A percentile compares a stretch with the other conserved stretches of the same genome.
phyloP scores from a whole-genome alignment of 768 basidiomycete species.

The Kondoa subrosea region DNA sequence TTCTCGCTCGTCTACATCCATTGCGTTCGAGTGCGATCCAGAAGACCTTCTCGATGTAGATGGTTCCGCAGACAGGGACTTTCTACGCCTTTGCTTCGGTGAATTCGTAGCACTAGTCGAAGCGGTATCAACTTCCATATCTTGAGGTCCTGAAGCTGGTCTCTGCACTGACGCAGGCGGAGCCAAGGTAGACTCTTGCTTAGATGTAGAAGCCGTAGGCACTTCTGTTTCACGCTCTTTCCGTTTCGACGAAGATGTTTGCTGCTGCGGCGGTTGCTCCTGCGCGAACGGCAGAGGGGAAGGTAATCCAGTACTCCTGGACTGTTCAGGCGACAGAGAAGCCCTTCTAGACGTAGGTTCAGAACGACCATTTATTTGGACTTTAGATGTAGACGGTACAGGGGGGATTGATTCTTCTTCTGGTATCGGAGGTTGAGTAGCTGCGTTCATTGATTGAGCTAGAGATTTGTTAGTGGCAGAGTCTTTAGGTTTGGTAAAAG shows the following conservation, averaged over 20 bases:
- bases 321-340: not conserved
- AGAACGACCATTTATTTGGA: not conserved
- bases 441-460: not conserved
- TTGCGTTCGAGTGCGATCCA: not conserved
- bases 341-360: not conserved
- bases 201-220: too few species aligned
- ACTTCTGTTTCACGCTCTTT: not conserved
- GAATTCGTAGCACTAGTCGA: not conserved
- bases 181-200: not conserved
- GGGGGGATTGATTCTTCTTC: not conserved
- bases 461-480: not conserved
- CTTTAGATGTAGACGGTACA: not conserved
- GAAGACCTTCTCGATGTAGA: not conserved
- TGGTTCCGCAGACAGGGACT: not conserved
- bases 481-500: not conserved
- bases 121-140: not conserved
- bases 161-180: not conserved
- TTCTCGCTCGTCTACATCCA: not conserved
- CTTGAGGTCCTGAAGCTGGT: not conserved
- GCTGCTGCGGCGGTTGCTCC: not conserved
- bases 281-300: not conserved
- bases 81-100: not conserved
- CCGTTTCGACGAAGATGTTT: not conserved
- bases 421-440: not conserved
- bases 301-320: not conserved